These are phyloP conservation scores for Artemisia argyi DNA, from an alignment of 129 eudicot species.

Conservation along the genomic window DNA sequence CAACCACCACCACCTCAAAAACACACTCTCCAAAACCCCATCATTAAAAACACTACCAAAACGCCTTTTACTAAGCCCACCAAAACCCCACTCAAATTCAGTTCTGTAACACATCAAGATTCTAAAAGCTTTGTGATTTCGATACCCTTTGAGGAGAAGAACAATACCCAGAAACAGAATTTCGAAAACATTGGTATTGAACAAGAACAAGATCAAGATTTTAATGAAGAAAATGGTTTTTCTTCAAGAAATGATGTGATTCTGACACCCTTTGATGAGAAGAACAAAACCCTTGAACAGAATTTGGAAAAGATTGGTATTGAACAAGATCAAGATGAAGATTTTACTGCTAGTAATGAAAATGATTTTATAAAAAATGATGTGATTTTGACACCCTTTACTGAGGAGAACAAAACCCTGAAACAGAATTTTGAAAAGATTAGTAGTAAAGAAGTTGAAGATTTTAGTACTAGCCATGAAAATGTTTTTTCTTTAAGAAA, in stretches of 20 bases:
- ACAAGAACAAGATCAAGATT: not conserved
- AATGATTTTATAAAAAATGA: too few relatives aligned
- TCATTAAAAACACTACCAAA: not conserved
- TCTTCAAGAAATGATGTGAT: not conserved
- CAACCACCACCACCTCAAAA: constrained; percentile 27
- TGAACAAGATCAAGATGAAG: too few relatives aligned
- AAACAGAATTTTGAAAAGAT: too few relatives aligned
- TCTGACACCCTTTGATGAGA: constrained; percentile 1
- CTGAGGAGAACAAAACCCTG: too few relatives aligned
- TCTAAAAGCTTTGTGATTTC: not conserved
- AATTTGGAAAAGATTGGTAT: not conserved
- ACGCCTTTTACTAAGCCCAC: constrained; percentile 19
- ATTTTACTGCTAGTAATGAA: too few relatives aligned
- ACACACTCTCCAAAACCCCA: not conserved
- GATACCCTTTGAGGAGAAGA: too few relatives aligned
- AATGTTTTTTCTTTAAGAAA: not conserved
- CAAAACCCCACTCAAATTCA: constrained; percentile 6
- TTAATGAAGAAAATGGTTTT: not conserved
- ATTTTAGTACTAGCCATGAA: not conserved
- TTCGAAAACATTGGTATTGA: too few relatives aligned
- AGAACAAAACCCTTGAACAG: not conserved
- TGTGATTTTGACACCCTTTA: too few relatives aligned
- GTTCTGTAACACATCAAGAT: not conserved
- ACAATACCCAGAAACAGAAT: too few relatives aligned
- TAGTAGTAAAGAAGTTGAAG: too few relatives aligned